Evolutionary conservation across 345 rosid species (phyloP).

Genomic region (Mallotus nudiflorus): DNA sequence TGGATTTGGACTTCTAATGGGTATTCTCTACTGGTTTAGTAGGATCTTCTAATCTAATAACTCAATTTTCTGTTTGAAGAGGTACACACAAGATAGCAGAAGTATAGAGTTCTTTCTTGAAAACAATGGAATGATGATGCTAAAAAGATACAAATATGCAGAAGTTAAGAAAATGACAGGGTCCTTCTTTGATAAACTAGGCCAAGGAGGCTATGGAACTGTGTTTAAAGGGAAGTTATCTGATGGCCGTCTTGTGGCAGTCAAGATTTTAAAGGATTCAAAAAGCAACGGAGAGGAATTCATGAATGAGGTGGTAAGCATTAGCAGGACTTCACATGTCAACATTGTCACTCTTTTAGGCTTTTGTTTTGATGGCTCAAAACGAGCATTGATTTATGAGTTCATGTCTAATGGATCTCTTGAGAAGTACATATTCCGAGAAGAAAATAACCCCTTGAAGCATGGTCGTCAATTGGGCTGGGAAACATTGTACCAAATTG

Average conservation of each 20-base stretch:
- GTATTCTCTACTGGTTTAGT: not conserved
- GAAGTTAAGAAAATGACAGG: constrained; percentile 18
- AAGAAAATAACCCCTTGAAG: not conserved
- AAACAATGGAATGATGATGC: not conserved
- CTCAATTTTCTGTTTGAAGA: not conserved
- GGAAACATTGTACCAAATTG: not conserved
- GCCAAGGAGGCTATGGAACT: constrained; percentile 15
- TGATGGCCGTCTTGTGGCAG: constrained; percentile 12
- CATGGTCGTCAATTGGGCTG: not conserved
- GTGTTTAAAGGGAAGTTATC: constrained; percentile 20
- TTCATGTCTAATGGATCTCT: constrained; percentile 18
- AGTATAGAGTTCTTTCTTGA: not conserved
- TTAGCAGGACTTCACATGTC: constrained; percentile 19
- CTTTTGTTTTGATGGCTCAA: not conserved
- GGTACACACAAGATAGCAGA: not conserved
- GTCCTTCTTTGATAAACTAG: not conserved
- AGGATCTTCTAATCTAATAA: not conserved
- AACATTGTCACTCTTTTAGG: constrained; percentile 14
- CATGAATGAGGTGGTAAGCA: constrained; percentile 19
- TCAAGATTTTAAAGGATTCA: constrained; percentile 15
- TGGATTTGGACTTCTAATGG: not conserved
- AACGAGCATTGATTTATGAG: constrained; percentile 2
- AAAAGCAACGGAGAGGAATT: constrained; percentile 21
- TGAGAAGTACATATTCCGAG: constrained; percentile 7
- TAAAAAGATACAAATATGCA: constrained; percentile 9